Percentiles rank a stretch among this genome's conserved stretches.
phyloP scores from a whole-genome alignment of 108 stramenopile genomes.

The Chaetoceros tenuissimus region DNA sequence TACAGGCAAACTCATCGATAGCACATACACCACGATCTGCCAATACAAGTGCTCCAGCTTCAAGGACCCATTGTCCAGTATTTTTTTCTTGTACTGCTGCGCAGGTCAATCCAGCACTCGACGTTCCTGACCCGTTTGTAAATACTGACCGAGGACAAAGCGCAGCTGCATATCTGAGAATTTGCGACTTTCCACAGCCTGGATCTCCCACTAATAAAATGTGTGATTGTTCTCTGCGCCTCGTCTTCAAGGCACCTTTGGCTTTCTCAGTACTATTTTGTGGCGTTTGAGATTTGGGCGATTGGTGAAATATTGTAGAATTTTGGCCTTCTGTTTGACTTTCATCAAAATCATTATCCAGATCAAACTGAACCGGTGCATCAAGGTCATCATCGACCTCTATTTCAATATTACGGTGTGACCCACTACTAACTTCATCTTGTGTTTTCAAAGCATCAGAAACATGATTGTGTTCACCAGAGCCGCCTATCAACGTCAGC shows the following conservation, averaged over 20 bases:
- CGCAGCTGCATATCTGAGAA: slow-evolving; percentile 90
- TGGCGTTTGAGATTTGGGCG: slow-evolving; percentile 5
- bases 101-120: slow-evolving; percentile 97
- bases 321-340: slow-evolving; percentile 1
- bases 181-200: slow-evolving; percentile 78
- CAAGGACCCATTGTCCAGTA: slow-evolving; percentile 88
- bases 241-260: slow-evolving; percentile 34
- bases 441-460: background rate
- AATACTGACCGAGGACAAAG: slow-evolving; percentile 86
- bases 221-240: slow-evolving; percentile 78
- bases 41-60: slow-evolving; percentile 96
- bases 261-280: slow-evolving; percentile 7
- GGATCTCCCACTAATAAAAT: slow-evolving; percentile 86
- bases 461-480: slow-evolving; percentile 9
- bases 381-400: slow-evolving; percentile 16
- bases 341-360: slow-evolving; percentile 20
- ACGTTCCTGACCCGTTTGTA: slow-evolving; percentile 97
- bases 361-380: slow-evolving; percentile 41
- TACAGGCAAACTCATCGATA: slow-evolving; percentile 95
- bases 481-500: slow-evolving; percentile 89
- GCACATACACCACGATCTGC: slow-evolving; percentile 95
- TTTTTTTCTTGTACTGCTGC: slow-evolving; percentile 89
- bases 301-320: slow-evolving; percentile 1
- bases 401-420: slow-evolving; percentile 5
- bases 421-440: slow-evolving; percentile 11